Conservation (phyloP, 2,329 filamentous ascomycete genomes). For the Trichoderma endophyticum region DNA sequence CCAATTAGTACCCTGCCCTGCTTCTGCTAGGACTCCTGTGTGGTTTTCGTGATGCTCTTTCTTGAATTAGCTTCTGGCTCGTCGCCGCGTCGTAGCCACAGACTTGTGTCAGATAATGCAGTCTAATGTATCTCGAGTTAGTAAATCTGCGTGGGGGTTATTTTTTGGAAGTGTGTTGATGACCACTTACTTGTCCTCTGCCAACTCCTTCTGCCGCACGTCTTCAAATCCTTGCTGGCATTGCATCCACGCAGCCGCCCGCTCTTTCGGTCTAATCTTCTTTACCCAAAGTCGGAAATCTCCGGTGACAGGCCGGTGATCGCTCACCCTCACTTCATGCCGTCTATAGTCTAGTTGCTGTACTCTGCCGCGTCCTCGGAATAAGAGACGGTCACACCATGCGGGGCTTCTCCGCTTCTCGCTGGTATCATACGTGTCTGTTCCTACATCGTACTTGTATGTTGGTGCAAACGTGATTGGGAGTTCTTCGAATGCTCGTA, state of each 20-base stretch:
- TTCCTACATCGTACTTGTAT: constrained; percentile 97
- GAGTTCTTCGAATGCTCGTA: constrained; percentile 86
- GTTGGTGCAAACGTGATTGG: constrained; percentile 92
- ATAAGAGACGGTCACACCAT: constrained; percentile 95
- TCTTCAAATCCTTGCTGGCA: constrained; percentile 73
- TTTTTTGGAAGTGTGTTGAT: neutral
- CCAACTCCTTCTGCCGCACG: constrained; percentile 64
- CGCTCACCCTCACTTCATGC: constrained; percentile 86
- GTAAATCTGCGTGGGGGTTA: too few relatives aligned
- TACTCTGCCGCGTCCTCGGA: constrained; percentile 74
- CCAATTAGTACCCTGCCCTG: constrained; percentile 17
- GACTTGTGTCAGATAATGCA: constrained; percentile 49
- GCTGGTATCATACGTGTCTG: constrained; percentile 87
- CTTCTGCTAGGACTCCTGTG: constrained; percentile 29
- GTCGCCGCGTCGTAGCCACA: constrained; percentile 55
- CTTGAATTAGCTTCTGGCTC: constrained; percentile 45
- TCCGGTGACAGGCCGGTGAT: constrained; percentile 90
- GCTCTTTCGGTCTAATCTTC: constrained; percentile 66
- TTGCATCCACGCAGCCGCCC: constrained; percentile 65
- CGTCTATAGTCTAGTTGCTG: constrained; percentile 84
- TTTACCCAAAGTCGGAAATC: constrained; percentile 81
- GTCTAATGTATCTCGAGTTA: constrained; percentile 35
- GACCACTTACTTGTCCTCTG: constrained; percentile 69
- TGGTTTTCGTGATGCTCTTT: constrained; percentile 33
- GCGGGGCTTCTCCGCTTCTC: constrained; percentile 93